These are phyloP conservation scores for Ascochyta koolunga DNA, from an alignment of 2,329 filamentous ascomycete genomes.

Conservation along the genomic window DNA sequence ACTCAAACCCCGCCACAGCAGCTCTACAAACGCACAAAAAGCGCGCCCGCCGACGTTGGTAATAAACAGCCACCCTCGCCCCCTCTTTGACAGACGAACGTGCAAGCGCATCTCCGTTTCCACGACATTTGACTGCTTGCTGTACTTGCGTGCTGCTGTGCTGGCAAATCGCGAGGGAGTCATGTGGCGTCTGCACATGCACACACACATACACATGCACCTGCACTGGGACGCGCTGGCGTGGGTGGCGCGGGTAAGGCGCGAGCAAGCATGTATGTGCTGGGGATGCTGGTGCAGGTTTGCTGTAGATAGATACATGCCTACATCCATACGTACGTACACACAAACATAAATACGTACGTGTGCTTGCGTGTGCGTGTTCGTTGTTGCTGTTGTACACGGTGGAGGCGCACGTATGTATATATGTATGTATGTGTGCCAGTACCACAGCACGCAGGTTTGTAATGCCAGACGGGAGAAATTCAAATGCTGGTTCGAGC, in stretches of 20 bases:
- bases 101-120: background rate
- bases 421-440: background rate
- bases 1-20: background rate
- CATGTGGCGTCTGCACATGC: constrained; percentile 13
- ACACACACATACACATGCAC: constrained; percentile 4
- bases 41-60: background rate
- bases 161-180: background rate
- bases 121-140: background rate
- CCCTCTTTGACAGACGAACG: no score
- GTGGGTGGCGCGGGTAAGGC: constrained; percentile 8
- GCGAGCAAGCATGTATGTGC: constrained; percentile 1
- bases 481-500: no score
- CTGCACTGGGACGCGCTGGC: background rate
- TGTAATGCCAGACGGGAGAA: no score
- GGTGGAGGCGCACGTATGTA: no score
- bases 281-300: constrained; percentile 1
- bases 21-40: no score
- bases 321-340: no score
- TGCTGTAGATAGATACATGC: constrained; percentile 8
- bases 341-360: no score
- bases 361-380: background rate
- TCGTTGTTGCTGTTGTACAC: background rate
- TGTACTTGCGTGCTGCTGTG: constrained; percentile 4
- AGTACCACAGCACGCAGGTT: no score
- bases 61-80: constrained; percentile 5